A percentile compares a stretch with the other conserved stretches of the same genome.
Conservation (phyloP, 257 asterid genomes). For the Thymus mandschuricus region DNA sequence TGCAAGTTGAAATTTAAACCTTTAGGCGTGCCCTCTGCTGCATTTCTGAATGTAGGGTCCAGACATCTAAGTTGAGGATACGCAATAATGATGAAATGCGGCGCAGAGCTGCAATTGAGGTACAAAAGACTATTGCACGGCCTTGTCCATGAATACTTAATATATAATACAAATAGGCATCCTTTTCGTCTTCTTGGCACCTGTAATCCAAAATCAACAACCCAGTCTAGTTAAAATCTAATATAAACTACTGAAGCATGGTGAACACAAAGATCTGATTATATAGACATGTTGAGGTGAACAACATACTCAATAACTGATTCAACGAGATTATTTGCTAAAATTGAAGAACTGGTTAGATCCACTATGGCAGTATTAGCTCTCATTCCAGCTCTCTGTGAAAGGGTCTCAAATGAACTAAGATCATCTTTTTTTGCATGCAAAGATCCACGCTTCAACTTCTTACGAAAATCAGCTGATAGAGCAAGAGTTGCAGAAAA, state of each 20-base stretch:
- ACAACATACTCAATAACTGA: slow-evolving; percentile 84
- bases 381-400: slow-evolving; percentile 96
- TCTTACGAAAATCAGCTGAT: slow-evolving; percentile 86
- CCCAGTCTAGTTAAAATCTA: slow-evolving; percentile 22
- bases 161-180: slow-evolving; percentile 85
- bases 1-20: slow-evolving; percentile 45
- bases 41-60: slow-evolving; percentile 97
- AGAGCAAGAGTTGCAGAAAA: slow-evolving; percentile 98
- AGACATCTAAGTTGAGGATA: slow-evolving; percentile 61
- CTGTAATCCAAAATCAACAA: slow-evolving; percentile 49
- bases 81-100: slow-evolving; percentile 81
- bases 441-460: slow-evolving; percentile 75
- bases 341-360: slow-evolving; percentile 85
- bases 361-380: slow-evolving; percentile 81
- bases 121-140: slow-evolving; percentile 88
- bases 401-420: slow-evolving; percentile 85
- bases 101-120: slow-evolving; percentile 95
- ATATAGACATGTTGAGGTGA: slow-evolving; percentile 24
- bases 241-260: slow-evolving; percentile 15
- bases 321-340: slow-evolving; percentile 80
- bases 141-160: slow-evolving; percentile 91
- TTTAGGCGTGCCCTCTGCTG: slow-evolving; percentile 96
- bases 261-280: slow-evolving; percentile 15
- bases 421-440: slow-evolving; percentile 62
- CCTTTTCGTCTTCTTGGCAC: slow-evolving; percentile 93